Evolutionary conservation across 805 yeast species (phyloP), one percentile per base, ranked within the genome.

Genomic region (Wickerhamomyces bisporus): DNA sequence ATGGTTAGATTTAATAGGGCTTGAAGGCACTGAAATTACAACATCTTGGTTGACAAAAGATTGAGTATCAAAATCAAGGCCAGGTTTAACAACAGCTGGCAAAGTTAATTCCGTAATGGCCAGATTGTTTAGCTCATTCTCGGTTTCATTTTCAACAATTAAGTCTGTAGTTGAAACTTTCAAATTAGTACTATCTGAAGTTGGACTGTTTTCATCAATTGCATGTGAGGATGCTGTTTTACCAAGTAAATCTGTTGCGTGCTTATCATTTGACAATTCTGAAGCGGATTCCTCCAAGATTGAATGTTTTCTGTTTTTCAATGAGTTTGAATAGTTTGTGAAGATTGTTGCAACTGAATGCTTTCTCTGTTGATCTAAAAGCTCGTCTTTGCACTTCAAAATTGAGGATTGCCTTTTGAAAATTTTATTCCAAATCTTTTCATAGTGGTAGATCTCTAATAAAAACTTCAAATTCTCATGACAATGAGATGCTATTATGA

Each of bases 381-480:
- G 15, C 23, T 45, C 55, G n/a, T 53, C 57, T 33, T 55, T 52
- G 35, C 62, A 57, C 39, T 56, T 58, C 33, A 59, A 39, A 5
- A 58, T 52, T 7, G 61, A 56, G 15, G 53, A 54, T 32, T 58
- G 51, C 32, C 61, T 48, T 33, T 58, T 55, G 48, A 57, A 59
- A 7, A 53, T 40, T 31, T 44, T 41, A 39, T 66, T 69, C 60
- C 66, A 68, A 36, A 58, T 59, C 50, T 64, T 60, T 44, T 72
- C 75, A 50, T 72, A 72, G 35, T 64, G 65, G 50, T 52, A 70
- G 14, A 71, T 68, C 39, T 67, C 70, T 5, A 71, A 59, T 23
- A 72, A 51, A 42, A 72, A 72, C 31, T 60, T 51, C 29, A 72
- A 57, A 50, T 68, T 71, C 49, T 72, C 77, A 36, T 58, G 60